A percentile compares a stretch with the other conserved stretches of the same genome.
Evolutionary conservation across 768 basidiomycete species (phyloP).

Genomic region (Agaricus sinodeliciosus): DNA sequence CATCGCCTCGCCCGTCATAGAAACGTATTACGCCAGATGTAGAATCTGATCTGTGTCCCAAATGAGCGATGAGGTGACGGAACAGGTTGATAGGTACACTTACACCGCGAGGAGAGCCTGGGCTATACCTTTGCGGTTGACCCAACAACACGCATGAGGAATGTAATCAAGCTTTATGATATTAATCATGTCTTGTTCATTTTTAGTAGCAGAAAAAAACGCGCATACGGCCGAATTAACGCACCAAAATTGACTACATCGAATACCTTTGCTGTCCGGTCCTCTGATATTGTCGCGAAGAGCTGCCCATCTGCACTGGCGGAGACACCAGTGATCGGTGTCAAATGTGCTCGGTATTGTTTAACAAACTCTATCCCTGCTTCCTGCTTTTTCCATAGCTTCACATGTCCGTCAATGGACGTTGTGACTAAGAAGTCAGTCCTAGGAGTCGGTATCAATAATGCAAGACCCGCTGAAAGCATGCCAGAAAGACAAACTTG

Average conservation of each 20-base stretch:
- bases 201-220: not conserved
- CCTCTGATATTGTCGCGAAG: slow-evolving; percentile 88
- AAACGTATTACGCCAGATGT: slow-evolving; percentile 70
- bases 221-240: slow-evolving; percentile 18
- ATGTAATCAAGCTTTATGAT: slow-evolving; percentile 85
- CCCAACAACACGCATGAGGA: slow-evolving; percentile 92
- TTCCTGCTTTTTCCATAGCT: slow-evolving; percentile 99
- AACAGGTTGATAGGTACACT: slow-evolving; percentile 16
- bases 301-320: slow-evolving; percentile 89
- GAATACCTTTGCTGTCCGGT: slow-evolving; percentile 90
- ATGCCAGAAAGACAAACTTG: slow-evolving; percentile 43
- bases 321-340: slow-evolving; percentile 71
- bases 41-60: slow-evolving; percentile 63
- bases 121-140: slow-evolving; percentile 83
- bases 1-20: slow-evolving; percentile 89
- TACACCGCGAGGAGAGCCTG: slow-evolving; percentile 86
- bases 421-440: slow-evolving; percentile 93
- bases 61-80: slow-evolving; percentile 12
- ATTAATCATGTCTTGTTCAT: slow-evolving; percentile 88
- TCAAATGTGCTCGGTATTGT: slow-evolving; percentile 90
- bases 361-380: slow-evolving; percentile 96
- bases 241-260: slow-evolving; percentile 97
- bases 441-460: slow-evolving; percentile 31
- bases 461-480: not conserved
- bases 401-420: slow-evolving; percentile 90